These are phyloP conservation scores for Metarhizium anisopliae DNA, from an alignment of 2,329 filamentous ascomycete species.

Conservation along the genomic window DNA sequence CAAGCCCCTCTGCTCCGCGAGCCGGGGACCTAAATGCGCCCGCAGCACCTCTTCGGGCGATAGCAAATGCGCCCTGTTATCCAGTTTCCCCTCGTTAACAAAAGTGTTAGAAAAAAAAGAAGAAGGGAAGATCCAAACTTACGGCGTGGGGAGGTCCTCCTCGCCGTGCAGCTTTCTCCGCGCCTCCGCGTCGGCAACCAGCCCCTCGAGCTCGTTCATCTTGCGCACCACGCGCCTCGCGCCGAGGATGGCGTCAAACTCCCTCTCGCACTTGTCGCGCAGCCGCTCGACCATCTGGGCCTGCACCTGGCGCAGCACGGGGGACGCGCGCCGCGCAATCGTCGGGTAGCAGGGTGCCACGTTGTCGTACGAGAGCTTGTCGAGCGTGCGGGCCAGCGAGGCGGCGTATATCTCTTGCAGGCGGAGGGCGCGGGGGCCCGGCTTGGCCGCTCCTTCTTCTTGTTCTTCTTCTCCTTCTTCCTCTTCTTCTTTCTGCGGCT, in stretches of 20 bases:
- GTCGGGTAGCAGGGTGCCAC: conserved; percentile 55
- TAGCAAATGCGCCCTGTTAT: conserved; percentile 36
- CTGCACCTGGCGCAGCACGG: conserved; percentile 45
- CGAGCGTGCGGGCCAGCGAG: conserved; percentile 44
- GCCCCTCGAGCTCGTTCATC: conserved; percentile 49
- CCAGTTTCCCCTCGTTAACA: too few relatives aligned
- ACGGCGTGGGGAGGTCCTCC: conserved; percentile 33
- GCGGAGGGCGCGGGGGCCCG: conserved; percentile 48
- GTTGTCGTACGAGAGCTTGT: conserved; percentile 46
- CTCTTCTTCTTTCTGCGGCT: not conserved
- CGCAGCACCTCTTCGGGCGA: conserved; percentile 41
- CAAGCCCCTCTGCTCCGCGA: conserved; percentile 43
- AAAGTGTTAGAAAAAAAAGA: not conserved
- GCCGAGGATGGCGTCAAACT: conserved; percentile 47
- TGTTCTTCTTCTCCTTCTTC: not conserved
- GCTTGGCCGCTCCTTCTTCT: conserved; percentile 11
- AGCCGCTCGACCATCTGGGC: conserved; percentile 48
- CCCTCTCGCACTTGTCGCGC: conserved; percentile 43
- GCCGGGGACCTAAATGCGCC: conserved; percentile 46
- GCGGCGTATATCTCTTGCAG: conserved; percentile 45
- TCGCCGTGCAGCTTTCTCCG: conserved; percentile 13
- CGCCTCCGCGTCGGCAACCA: conserved; percentile 41
- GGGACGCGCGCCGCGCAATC: conserved; percentile 41
- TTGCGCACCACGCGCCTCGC: conserved; percentile 44
- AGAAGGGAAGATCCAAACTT: conserved; percentile 15